Evolutionary conservation across 2,329 filamentous ascomycete genomes (phyloP), one percentile per base, ranked within the genome.

Genomic region (Dactylonectria estremocensis): DNA sequence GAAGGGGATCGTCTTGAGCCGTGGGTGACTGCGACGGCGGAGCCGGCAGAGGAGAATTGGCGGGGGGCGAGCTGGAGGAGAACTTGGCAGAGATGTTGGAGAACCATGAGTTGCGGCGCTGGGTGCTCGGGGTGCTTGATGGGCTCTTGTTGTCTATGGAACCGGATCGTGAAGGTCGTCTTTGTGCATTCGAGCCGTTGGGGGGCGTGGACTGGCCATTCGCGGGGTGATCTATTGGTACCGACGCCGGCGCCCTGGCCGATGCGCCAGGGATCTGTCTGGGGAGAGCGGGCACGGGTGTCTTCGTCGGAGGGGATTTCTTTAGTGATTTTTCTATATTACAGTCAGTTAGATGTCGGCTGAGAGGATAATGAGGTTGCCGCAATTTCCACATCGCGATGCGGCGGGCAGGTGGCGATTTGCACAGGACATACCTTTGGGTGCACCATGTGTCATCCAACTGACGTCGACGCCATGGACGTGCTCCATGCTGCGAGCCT

Each of bases 21-120:
- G 70, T 56, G 8, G 75, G 72, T 31, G 71, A 66, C 49, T 72
- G 70, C 58, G 79, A 79, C 22, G 77, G 76, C 9, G 77, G 74
- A 56, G 71, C 78, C 57, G 75, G 80, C 57, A 71, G 64, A 31
- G 77, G 68, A 18, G 80, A 61, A 33, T 80, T 80, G 33, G 79
- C 59, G 73, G 77, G 69, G 28, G 77, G 71, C n/a, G 75, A 79
- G 69, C 69, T 79, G 70, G 86, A 80, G 18, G 84, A 95, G 83
- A 98, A 97, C 79, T 97, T 98, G 72, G 94, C 95, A 71, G 94
- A 97, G 72, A 98, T 90, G 77, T 91, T 97, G 64, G 93, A 94
- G 77, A 98, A 95, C 96, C 96, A 99, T 14, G 95, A 97, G 69
- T 91, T 91, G 71, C 94, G 88, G 60, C 89, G 86, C 52, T 85